Evolutionary conservation across 2,329 filamentous ascomycete genomes (phyloP), one percentile per base, ranked within the genome.

Genomic region (Fusarium hostae): DNA sequence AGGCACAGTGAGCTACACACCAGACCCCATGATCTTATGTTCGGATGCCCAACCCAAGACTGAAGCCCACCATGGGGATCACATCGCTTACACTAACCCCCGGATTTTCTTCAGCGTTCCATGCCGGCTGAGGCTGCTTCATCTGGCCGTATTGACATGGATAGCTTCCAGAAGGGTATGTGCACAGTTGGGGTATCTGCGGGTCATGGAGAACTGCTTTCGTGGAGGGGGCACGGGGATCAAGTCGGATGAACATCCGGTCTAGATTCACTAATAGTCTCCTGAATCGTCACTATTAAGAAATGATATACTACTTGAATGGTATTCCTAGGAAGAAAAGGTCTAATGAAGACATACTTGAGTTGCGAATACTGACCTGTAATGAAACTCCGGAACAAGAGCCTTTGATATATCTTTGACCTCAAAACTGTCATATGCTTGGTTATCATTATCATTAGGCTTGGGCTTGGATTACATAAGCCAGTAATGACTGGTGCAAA

Each of bases 381-480:
- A 24, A 24, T 24, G 24, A 24, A 24, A 24, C 5, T 24, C 8
- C 20, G 20, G 45, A 18, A 47, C 20, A 30, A 9, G 6, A 22
- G 3, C 20, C 26, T 26, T 48, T 1, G 2, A 9, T 9, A 34
- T 9, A 16, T 34, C 32, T 16, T 34, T 1, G 5, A 22, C 4
- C 4, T 16, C 20, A 1, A 47, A 30, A n/a, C 6, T 12, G 16
- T 11, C 4, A 11, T 4, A 6, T 3, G 6, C n/a, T 11, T n/a
- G 9, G 20, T 6, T 16, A 30, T 16, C 26, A 5, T 13, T 20
- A n/a, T 45, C 9, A 45, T 6, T 15, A 20, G 7, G 4, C 0
- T 6, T 8, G 16, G 4, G 2, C 7, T 3, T 20, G 9, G 12
- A 4, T 3, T 24, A 3, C 12, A 4, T 11, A 15, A 22, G 4